Percentiles rank a stretch among this genome's conserved stretches.
Conservation (phyloP, 306 rosid species). For the Malus asiatica region DNA sequence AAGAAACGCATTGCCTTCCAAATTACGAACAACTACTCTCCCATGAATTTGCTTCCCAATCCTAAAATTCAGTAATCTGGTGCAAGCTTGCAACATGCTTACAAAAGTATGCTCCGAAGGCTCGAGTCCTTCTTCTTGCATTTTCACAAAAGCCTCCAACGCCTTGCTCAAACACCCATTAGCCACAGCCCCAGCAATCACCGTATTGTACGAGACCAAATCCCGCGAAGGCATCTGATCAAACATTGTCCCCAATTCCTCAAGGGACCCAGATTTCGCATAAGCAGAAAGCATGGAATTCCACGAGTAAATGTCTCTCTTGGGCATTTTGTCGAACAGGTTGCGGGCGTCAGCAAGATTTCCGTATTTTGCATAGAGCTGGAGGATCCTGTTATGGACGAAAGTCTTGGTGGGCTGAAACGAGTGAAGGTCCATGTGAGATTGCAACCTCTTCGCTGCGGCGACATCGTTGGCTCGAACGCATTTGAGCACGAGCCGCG, state of each 20-base stretch:
- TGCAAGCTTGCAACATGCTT: constrained; percentile 49
- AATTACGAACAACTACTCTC: constrained; percentile 12
- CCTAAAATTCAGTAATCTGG: constrained; percentile 19
- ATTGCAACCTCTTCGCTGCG: constrained; percentile 57
- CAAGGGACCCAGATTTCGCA: constrained; percentile 5
- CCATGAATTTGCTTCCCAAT: constrained; percentile 56
- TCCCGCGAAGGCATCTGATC: constrained; percentile 48
- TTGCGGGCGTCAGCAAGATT: constrained; percentile 38
- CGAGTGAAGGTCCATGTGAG: constrained; percentile 58
- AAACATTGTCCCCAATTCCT: constrained; percentile 19
- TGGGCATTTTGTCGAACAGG: constrained; percentile 47
- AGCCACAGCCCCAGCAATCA: constrained; percentile 39
- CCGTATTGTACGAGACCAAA: constrained; percentile 49
- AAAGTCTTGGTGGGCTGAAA: constrained; percentile 48
- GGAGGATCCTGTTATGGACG: constrained; percentile 51
- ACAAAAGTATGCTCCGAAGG: constrained; percentile 46
- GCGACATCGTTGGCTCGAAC: constrained; percentile 42
- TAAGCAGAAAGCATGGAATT: constrained; percentile 47
- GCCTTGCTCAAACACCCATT: constrained; percentile 35
- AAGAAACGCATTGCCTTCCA: constrained; percentile 15
- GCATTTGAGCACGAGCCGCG: constrained; percentile 52
- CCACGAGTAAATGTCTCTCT: constrained; percentile 52
- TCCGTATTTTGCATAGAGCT: constrained; percentile 39
- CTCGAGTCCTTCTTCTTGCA: constrained; percentile 47
- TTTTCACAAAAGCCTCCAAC: constrained; percentile 27